Conservation (phyloP, 352 stramenopile genomes). For the Phytophthora lateralis region DNA sequence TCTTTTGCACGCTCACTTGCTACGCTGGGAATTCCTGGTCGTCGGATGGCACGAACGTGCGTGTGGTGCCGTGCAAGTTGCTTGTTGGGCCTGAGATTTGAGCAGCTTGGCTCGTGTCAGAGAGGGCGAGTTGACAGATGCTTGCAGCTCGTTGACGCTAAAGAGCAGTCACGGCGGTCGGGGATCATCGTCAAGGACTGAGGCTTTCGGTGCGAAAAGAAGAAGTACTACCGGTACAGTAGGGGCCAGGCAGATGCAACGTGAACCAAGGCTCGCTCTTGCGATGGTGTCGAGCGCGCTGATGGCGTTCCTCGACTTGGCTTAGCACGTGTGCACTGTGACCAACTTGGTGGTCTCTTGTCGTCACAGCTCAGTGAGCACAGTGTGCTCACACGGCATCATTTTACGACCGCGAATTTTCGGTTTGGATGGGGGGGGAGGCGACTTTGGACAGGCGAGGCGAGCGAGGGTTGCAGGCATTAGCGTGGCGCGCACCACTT, state of each 20-base stretch:
- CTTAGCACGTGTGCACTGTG: too few relatives aligned
- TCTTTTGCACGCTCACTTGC: background rate
- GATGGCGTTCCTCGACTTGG: slow-evolving; percentile 2
- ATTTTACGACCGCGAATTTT: slow-evolving; percentile 9
- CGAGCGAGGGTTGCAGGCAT: slow-evolving; percentile 2
- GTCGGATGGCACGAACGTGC: background rate
- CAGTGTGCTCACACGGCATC: too few relatives aligned
- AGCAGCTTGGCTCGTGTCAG: background rate
- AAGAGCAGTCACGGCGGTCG: too few relatives aligned
- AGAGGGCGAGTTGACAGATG: background rate
- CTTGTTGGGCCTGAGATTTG: too few relatives aligned
- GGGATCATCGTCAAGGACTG: background rate
- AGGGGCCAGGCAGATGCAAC: slow-evolving; percentile 11
- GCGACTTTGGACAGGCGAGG: slow-evolving; percentile 15
- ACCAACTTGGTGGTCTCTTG: background rate
- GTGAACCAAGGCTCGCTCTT: slow-evolving; percentile 4
- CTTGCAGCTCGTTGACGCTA: slow-evolving; percentile 1
- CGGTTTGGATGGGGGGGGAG: slow-evolving; percentile 2
- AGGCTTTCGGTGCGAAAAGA: slow-evolving; percentile 12
- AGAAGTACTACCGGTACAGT: too few relatives aligned
- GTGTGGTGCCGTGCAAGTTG: too few relatives aligned
- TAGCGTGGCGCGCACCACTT: background rate
- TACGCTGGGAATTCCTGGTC: background rate
- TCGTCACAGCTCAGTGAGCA: background rate
- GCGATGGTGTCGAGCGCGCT: slow-evolving; percentile 11